These are phyloP conservation scores for Epichloe coenophiala DNA, from an alignment of 2,329 filamentous ascomycete genomes.

Conservation along the genomic window DNA sequence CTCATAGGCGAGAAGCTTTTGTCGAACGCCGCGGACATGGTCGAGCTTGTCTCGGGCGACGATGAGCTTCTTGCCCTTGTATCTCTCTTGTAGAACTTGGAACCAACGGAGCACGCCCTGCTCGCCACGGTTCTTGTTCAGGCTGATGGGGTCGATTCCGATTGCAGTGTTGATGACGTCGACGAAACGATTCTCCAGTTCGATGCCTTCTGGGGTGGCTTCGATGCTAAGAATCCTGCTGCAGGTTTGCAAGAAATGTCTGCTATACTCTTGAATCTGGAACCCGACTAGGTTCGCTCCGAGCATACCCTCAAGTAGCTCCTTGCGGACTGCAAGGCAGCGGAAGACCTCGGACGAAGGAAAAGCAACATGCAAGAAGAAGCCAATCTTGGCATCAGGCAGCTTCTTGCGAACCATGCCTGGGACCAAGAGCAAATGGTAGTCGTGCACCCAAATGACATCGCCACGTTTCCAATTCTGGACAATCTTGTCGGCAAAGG, in stretches of 20 bases:
- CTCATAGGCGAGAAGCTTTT: conserved; percentile 87
- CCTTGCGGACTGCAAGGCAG: conserved; percentile 73
- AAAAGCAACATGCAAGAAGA: conserved; percentile 91
- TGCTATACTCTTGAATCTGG: conserved; percentile 83
- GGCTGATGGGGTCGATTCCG: conserved; percentile 72
- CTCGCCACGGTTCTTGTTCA: conserved; percentile 57
- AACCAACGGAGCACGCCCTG: conserved; percentile 68
- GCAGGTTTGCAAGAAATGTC: conserved; percentile 92
- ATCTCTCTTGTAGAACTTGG: conserved; percentile 65
- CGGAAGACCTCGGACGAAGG: conserved; percentile 93
- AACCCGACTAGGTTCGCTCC: conserved; percentile 88
- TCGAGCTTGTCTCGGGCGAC: conserved; percentile 92
- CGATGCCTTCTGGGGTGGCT: conserved; percentile 73
- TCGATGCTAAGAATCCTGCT: conserved; percentile 84
- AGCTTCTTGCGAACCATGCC: conserved; percentile 80
- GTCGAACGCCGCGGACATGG: conserved; percentile 78
- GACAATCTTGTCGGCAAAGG: conserved; percentile 81
- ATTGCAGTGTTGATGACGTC: conserved; percentile 79
- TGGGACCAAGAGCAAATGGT: conserved; percentile 81
- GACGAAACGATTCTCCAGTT: conserved; percentile 86
- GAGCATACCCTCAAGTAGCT: conserved; percentile 83
- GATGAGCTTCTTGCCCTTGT: conserved; percentile 78
- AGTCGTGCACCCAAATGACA: conserved; percentile 90
- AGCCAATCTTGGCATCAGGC: conserved; percentile 87
- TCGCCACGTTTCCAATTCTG: conserved; percentile 92